These are phyloP conservation scores for Pseudisothecium myosuroides DNA, from an alignment of 225 moss, liverwort and hornwort species.

Conservation along the genomic window DNA sequence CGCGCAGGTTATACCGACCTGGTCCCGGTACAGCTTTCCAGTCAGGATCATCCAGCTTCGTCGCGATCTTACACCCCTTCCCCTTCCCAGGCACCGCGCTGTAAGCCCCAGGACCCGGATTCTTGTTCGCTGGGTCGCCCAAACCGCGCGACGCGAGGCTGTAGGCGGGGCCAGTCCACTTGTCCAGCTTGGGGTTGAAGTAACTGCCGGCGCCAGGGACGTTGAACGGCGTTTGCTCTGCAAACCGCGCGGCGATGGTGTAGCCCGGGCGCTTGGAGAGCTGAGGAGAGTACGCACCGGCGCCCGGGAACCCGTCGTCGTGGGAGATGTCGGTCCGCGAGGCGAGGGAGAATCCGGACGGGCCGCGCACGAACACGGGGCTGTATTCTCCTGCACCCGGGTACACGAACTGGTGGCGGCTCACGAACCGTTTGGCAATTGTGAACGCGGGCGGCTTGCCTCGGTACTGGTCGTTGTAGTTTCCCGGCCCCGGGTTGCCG, in stretches of 20 bases:
- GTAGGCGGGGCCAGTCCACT: slow-evolving; percentile 20
- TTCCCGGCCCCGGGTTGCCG: slow-evolving; percentile 16
- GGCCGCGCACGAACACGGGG: slow-evolving; percentile 11
- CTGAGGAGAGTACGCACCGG: slow-evolving; percentile 13
- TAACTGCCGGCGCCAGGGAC: slow-evolving; percentile 18
- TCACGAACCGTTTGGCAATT: slow-evolving; percentile 7
- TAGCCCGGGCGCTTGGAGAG: not conserved
- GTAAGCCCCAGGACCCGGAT: slow-evolving; percentile 21
- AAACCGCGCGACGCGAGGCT: not conserved
- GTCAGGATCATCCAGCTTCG: not conserved
- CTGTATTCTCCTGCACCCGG: slow-evolving; percentile 21
- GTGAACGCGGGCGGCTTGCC: slow-evolving; percentile 1
- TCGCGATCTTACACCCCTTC: slow-evolving; percentile 6
- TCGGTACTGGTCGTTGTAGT: slow-evolving; percentile 7
- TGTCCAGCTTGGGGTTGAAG: slow-evolving; percentile 24
- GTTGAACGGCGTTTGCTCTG: not conserved
- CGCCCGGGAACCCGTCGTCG: slow-evolving; percentile 11
- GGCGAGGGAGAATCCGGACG: slow-evolving; percentile 9
- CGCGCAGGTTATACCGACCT: slow-evolving; percentile 12
- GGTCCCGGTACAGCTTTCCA: slow-evolving; percentile 9
- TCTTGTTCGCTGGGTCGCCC: not conserved
- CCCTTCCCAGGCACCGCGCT: not conserved
- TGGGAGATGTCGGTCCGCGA: not conserved
- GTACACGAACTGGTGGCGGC: not conserved
- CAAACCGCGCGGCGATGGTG: not conserved